Evolutionary conservation across 305 asterid species (phyloP).

Genomic region (Coffea humblotiana): DNA sequence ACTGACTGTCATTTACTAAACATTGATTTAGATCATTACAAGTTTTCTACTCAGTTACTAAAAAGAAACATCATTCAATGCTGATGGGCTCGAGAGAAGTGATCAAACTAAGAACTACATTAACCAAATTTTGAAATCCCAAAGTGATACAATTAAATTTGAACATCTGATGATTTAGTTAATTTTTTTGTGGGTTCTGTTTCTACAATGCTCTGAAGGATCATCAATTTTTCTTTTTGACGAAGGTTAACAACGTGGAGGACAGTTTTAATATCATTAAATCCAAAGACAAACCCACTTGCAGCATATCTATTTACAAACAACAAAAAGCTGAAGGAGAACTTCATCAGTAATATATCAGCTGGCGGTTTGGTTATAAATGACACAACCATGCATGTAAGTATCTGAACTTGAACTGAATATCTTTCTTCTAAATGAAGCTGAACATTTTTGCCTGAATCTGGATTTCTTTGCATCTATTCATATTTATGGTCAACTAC

Average conservation of each 20-base stretch:
- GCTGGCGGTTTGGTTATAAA: conserved; percentile 75
- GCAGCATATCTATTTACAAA: conserved; percentile 85
- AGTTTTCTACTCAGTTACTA: neutral
- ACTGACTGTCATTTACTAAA: neutral
- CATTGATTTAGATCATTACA: neutral
- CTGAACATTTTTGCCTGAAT: neutral
- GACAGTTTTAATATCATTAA: conserved; percentile 55
- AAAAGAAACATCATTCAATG: neutral
- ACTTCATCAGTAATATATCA: conserved; percentile 57
- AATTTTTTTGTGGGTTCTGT: neutral
- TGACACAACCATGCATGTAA: conserved; percentile 73
- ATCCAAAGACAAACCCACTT: conserved; percentile 82
- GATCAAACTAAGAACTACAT: neutral
- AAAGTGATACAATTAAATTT: neutral
- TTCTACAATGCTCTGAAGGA: neutral
- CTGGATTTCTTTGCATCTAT: neutral
- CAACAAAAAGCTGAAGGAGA: conserved; percentile 70
- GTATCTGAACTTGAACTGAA: neutral
- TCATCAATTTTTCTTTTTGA: conserved; percentile 8
- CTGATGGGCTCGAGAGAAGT: neutral
- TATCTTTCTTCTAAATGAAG: neutral
- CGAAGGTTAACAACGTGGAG: conserved; percentile 68
- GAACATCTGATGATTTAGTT: neutral
- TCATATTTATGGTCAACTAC: neutral
- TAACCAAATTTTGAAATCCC: neutral